Percentiles rank a stretch among this genome's conserved stretches.
Evolutionary conservation across 2,329 filamentous ascomycete genomes (phyloP).

Genomic region (Cercospora janseana): DNA sequence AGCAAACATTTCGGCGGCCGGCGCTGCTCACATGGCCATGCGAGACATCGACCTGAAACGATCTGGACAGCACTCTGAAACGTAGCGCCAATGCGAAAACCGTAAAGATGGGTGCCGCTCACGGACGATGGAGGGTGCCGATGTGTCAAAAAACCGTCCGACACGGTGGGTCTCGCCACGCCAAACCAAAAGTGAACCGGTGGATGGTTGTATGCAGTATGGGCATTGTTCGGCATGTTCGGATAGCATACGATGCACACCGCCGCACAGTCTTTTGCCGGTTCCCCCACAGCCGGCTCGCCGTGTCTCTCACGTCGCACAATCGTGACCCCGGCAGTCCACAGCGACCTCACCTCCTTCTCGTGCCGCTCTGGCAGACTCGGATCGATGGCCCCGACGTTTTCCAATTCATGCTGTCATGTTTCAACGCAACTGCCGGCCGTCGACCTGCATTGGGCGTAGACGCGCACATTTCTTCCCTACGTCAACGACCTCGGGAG

Average conservation of each 20-base stretch:
- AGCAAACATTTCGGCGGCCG: neutral
- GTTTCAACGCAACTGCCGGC: constrained; percentile 2
- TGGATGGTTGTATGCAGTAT: neutral
- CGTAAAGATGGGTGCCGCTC: constrained; percentile 8
- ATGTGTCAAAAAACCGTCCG: neutral
- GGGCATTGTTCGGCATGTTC: neutral
- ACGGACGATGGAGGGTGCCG: neutral
- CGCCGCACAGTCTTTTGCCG: neutral
- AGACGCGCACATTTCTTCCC: neutral
- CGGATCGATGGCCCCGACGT: too few relatives aligned
- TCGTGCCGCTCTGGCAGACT: neutral
- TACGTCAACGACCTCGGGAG: constrained; percentile 8
- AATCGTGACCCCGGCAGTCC: neutral
- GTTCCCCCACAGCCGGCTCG: too few relatives aligned
- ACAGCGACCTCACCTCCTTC: constrained; percentile 12
- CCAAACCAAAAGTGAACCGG: neutral
- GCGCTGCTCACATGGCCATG: constrained; percentile 8
- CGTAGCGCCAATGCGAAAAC: constrained; percentile 6
- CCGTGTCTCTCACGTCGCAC: neutral
- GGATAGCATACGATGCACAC: neutral
- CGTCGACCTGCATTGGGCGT: constrained; percentile 8
- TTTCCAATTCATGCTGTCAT: neutral
- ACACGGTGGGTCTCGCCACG: neutral
- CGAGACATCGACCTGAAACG: constrained; percentile 12
- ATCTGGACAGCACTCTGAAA: constrained; percentile 5